Evolutionary conservation across 2,329 filamentous ascomycete species (phyloP), one percentile per base, ranked within the genome.

Genomic region (Penicillium sp.): DNA sequence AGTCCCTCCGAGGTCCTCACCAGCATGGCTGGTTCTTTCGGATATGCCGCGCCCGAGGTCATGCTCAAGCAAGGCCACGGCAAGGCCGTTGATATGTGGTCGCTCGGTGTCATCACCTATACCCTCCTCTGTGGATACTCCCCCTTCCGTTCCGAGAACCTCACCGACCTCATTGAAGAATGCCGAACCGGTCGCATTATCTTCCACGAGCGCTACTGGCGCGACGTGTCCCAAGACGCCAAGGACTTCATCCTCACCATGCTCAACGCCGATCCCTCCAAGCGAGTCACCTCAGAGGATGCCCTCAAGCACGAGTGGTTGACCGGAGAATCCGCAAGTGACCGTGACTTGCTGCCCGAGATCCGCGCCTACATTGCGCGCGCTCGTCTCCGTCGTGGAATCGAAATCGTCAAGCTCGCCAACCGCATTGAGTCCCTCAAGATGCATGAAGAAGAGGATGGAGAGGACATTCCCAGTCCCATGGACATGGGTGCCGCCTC

Each of bases 71-170:
- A 90, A 70, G 94, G 94, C 18, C 95, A 99, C 72, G 94, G 94
- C 72, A 99, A 97, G 76, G 91, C 94, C 4, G 94, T 97, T 32
- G 94, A 99, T 72, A 96, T 99, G 90, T 99, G 94, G 94, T 97
- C 94, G 3, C 83, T 99, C 76, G 94, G 94, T 58, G 94, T 99
- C 68, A 99, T 99, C 68, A 97, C 94, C 40, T 99, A 99, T 77
- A 99, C 94, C 14, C 82, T 99, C 27, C 88, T 99, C 48, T 99
- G 95, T 72, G 94, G 94, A 64, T 99, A 99, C 79, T 97, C 93
- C 42, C 94, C 94, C 18, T 99, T 99, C 84, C 88, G 94, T 63
- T 94, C 92, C 58, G 94, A 99, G 79, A 96, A 90, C 67, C 81
- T 99, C 45, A 84, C 88, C 61, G 94, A 97, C 67, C 81, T 99